Conservation (phyloP, 805 yeast genomes). For the Saccharomycopsis sp. region DNA sequence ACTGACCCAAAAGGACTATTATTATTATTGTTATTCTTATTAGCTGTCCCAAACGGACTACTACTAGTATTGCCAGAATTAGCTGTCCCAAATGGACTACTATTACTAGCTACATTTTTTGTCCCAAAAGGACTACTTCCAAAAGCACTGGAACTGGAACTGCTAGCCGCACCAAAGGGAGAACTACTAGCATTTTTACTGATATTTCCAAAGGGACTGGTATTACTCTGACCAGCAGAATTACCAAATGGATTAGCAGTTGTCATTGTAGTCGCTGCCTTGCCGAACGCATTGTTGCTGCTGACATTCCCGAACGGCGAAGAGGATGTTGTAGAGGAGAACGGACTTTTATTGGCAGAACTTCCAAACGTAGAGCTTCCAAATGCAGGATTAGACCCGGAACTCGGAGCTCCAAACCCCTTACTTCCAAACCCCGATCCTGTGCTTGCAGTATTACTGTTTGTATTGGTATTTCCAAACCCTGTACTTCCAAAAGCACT, state of each 20-base stretch:
- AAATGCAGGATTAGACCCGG: background rate
- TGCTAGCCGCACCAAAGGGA: background rate
- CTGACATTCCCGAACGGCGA: background rate
- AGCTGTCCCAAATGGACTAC: background rate
- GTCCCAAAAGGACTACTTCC: background rate
- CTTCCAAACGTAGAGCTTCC: background rate
- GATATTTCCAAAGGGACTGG: background rate
- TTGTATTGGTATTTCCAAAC: background rate
- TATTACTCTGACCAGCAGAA: constrained; percentile 1
- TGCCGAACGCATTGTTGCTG: background rate
- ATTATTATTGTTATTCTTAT: background rate
- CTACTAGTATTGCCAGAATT: background rate
- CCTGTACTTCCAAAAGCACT: background rate
- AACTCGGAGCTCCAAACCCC: background rate
- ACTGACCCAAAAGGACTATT: background rate
- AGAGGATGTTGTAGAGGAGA: background rate
- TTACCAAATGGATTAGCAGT: background rate
- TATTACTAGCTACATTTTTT: background rate
- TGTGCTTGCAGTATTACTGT: background rate
- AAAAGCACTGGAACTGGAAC: background rate
- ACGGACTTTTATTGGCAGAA: background rate
- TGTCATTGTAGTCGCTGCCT: background rate
- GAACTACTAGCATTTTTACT: background rate
- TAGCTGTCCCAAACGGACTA: background rate
- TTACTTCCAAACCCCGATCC: background rate